Conservation (phyloP, 2,329 filamentous ascomycete species). For the Fusarium sp. region DNA sequence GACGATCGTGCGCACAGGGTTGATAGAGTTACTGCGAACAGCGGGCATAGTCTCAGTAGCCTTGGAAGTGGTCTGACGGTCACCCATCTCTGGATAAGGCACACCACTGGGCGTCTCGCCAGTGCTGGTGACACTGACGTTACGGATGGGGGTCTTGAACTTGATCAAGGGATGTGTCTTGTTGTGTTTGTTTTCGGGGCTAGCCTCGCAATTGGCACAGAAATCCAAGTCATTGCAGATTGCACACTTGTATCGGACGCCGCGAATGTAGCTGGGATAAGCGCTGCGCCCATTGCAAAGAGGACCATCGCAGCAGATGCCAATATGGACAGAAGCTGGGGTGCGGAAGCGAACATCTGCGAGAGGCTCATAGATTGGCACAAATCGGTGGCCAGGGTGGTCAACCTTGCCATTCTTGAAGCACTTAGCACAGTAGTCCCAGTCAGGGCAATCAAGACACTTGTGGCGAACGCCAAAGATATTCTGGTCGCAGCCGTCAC, state of each 20-base stretch:
- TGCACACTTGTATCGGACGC: slow-evolving; percentile 95
- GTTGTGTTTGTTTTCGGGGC: slow-evolving; percentile 87
- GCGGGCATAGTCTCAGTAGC: slow-evolving; percentile 60
- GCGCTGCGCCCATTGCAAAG: slow-evolving; percentile 74
- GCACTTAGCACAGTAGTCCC: slow-evolving; percentile 91
- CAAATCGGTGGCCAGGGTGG: slow-evolving; percentile 90
- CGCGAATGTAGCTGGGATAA: slow-evolving; percentile 79
- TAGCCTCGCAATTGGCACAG: slow-evolving; percentile 92
- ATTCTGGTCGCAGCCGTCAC: slow-evolving; percentile 91
- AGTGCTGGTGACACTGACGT: slow-evolving; percentile 86
- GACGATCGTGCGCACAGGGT: slow-evolving; percentile 76
- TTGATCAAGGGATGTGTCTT: slow-evolving; percentile 97
- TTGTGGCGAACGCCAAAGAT: slow-evolving; percentile 94
- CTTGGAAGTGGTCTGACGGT: slow-evolving; percentile 62
- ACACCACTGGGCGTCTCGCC: slow-evolving; percentile 79
- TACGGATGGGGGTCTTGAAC: slow-evolving; percentile 92
- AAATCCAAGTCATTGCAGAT: slow-evolving; percentile 96
- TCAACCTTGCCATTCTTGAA: slow-evolving; percentile 72
- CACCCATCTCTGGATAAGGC: slow-evolving; percentile 77
- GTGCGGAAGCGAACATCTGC: slow-evolving; percentile 38
- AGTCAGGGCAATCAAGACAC: slow-evolving; percentile 96
- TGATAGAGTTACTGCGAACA: slow-evolving; percentile 61
- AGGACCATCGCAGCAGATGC: slow-evolving; percentile 95
- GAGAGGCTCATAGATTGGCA: slow-evolving; percentile 83
- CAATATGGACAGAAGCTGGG: slow-evolving; percentile 71